Base-by-base conservation (phyloP, 257 asterid genomes). In the Forsythia viridissima region DNA sequence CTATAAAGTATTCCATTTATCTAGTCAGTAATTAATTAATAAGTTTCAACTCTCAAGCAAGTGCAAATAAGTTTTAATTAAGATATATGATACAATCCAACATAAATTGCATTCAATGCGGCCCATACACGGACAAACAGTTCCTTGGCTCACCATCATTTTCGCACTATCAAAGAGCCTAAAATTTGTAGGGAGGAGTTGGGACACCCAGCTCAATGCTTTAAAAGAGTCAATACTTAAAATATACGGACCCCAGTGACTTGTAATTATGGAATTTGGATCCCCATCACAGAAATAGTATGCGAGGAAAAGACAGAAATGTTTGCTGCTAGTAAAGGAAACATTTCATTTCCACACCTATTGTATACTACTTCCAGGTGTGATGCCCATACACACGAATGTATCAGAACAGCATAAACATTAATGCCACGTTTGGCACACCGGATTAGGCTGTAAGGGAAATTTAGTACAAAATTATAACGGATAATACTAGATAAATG, bases 191-290 rank as follows among this genome's bases (percentile, higher is more conserved):
- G 43, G 43, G n/a, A 12, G 69, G 2, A 30, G 34, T 30, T 1
- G 2, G 34, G 34, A 68, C 83, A 52, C 72, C 37, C 80, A 70
- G 80, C 65, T 77, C 52, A 71, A 77, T 75, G 63, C 16, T 41
- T 41, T 18, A 37, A 68, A 77, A 39, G 34, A 30, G 21, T 40
- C 24, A 40, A 63, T 34, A 34, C 65, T 68, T 30, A 20, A 74
- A 41, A 41, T 6, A 5, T 40, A 39, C 3, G 42, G 42, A 39
- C 42, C 42, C 41, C 42, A 40, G 34, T 30, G 34, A 30, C 34
- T 30, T 30, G 34, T 30, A 30, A 30, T 30, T 30, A 30, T 30
- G 34, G 43, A 40, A 40, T 40, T 40, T 40, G 8, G 43, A 40
- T 30, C 34, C 43, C 43, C 43, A 1, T 40, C 43, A 40, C 43